Evolutionary conservation across 2,329 filamentous ascomycete species (phyloP).

Genomic region (Cladorrhinum sp.): DNA sequence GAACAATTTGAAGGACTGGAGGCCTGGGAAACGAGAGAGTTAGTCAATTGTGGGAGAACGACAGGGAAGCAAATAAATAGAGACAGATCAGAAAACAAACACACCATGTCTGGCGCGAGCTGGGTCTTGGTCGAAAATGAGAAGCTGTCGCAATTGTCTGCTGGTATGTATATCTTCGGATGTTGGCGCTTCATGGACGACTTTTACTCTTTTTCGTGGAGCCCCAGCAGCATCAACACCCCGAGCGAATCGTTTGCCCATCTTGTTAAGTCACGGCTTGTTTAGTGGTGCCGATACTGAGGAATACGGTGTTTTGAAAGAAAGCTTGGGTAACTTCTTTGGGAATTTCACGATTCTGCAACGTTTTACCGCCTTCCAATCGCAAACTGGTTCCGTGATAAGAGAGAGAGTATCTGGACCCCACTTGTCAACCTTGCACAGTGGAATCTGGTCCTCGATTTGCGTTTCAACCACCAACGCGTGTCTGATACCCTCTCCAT

Average conservation of each 20-base stretch:
- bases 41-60: background rate
- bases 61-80: conserved; percentile 3
- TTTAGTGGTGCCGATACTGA: background rate
- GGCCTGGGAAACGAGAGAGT: conserved; percentile 41
- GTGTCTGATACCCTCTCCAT: too few species aligned
- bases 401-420: background rate
- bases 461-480: background rate
- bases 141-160: conserved; percentile 65
- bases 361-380: conserved; percentile 21
- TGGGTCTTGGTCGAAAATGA: conserved; percentile 70
- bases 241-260: conserved; percentile 45
- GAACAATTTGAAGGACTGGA: conserved; percentile 68
- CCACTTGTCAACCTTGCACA: background rate
- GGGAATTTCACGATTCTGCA: conserved; percentile 23
- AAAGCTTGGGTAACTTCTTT: background rate
- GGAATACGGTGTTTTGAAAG: background rate
- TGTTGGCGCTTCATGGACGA: conserved; percentile 55
- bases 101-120: conserved; percentile 50
- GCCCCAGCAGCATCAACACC: conserved; percentile 40
- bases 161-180: conserved; percentile 61
- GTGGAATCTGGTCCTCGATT: background rate
- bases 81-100: background rate
- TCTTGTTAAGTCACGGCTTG: conserved; percentile 24
- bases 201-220: conserved; percentile 53
- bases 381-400: conserved; percentile 15